These are phyloP conservation scores for Vitis riparia DNA, from an alignment of 164 flowering plant species.

Conservation along the genomic window DNA sequence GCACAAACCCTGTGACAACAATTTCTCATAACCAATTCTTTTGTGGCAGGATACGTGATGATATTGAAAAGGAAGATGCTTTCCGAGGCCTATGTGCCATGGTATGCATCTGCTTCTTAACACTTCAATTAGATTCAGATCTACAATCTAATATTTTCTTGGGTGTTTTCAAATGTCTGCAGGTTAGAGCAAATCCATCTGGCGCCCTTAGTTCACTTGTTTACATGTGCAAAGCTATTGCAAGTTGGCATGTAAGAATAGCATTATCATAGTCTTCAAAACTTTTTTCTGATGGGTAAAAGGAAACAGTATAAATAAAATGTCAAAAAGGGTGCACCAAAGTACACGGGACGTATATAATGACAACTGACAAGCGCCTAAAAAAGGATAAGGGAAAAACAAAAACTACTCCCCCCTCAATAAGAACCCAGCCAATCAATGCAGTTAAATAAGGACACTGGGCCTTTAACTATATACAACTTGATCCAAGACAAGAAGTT, in stretches of 20 bases:
- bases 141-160: background rate
- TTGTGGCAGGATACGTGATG: conserved; percentile 91
- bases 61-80: conserved; percentile 96
- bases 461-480: too few species aligned
- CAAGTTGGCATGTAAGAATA: conserved; percentile 95
- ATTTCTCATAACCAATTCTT: background rate
- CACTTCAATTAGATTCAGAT: background rate
- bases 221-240: conserved; percentile 86
- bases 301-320: too few species aligned
- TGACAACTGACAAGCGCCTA: background rate
- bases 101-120: conserved; percentile 42
- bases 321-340: too few species aligned
- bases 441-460: too few species aligned
- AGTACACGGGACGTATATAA: too few species aligned
- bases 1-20: too few species aligned
- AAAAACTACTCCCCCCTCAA: too few species aligned
- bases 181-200: conserved; percentile 91
- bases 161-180: conserved; percentile 17
- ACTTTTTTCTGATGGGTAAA: too few species aligned
- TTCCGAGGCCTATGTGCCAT: conserved; percentile 96
- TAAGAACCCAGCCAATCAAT: too few species aligned
- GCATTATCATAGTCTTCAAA: background rate
- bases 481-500: too few species aligned
- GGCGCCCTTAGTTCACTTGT: conserved; percentile 88
- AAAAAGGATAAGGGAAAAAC: background rate